These are phyloP conservation scores for Erodium texanum DNA, from an alignment of 441 rosid genomes.

Conservation along the genomic window DNA sequence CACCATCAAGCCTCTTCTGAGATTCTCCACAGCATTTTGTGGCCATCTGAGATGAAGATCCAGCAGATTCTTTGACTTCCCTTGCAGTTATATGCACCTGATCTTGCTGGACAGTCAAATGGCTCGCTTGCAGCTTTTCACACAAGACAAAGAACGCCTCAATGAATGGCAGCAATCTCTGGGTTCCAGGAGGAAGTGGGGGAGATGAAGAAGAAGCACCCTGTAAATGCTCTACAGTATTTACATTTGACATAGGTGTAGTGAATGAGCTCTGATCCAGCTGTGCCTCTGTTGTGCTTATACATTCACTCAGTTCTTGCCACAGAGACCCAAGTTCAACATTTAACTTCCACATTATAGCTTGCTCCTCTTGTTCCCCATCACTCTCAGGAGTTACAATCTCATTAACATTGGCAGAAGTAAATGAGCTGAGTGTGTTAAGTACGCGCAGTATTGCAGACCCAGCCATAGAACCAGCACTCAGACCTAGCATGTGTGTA, in stretches of 20 bases:
- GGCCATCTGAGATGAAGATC: constrained; percentile 34
- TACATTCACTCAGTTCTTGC: constrained; percentile 88
- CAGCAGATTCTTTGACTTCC: constrained; percentile 77
- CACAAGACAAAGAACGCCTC: constrained; percentile 96
- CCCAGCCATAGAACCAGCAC: constrained; percentile 93
- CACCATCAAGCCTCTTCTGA: constrained; percentile 65
- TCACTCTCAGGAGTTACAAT: constrained; percentile 29
- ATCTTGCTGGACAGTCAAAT: constrained; percentile 54
- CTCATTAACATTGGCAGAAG: constrained; percentile 33
- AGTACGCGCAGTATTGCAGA: constrained; percentile 82
- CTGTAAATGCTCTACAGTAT: constrained; percentile 52
- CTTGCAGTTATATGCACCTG: constrained; percentile 54
- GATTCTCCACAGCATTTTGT: constrained; percentile 38
- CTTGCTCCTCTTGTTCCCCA: constrained; percentile 62
- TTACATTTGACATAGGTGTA: constrained; percentile 32
- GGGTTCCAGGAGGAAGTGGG: constrained; percentile 85
- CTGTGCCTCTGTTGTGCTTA: constrained; percentile 74
- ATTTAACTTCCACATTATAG: constrained; percentile 60
- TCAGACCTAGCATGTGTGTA: constrained; percentile 71
- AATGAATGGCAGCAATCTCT: constrained; percentile 80
- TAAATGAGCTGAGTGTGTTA: constrained; percentile 72
- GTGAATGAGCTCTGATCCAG: constrained; percentile 53
- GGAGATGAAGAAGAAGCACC: constrained; percentile 44
- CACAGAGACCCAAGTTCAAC: constrained; percentile 79
- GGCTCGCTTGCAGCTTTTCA: constrained; percentile 71